These are phyloP conservation scores for Remersonia thermophila DNA, from an alignment of 2,329 filamentous ascomycete genomes.

Conservation along the genomic window DNA sequence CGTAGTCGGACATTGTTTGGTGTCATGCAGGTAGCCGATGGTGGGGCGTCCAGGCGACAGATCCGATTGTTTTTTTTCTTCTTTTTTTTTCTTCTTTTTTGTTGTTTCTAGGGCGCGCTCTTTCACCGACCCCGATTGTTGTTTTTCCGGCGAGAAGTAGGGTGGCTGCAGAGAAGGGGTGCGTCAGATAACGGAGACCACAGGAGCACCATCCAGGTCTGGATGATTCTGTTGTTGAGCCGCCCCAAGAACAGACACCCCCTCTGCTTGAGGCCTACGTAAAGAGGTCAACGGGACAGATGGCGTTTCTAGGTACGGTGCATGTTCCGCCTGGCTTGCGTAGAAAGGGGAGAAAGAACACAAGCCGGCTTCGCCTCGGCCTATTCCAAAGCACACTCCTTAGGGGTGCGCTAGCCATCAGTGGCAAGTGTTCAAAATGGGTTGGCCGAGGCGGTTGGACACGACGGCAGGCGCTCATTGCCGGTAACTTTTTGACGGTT, in stretches of 20 bases:
- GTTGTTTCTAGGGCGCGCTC: conserved; percentile 27
- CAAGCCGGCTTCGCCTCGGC: neutral
- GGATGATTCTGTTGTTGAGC: too few species aligned
- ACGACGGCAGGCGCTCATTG: conserved; percentile 10
- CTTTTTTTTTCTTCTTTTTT: too few species aligned
- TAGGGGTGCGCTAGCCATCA: neutral
- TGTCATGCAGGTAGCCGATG: conserved; percentile 29
- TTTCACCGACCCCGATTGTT: too few species aligned
- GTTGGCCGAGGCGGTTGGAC: conserved; percentile 10
- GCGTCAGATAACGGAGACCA: too few species aligned
- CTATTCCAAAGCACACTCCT: neutral
- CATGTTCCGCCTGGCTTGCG: neutral
- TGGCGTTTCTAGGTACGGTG: too few species aligned
- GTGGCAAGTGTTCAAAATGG: conserved; percentile 11
- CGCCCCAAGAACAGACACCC: too few species aligned
- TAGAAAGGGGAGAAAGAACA: conserved; percentile 2
- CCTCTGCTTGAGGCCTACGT: too few species aligned
- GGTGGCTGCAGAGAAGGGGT: too few species aligned
- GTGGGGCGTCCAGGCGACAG: conserved; percentile 23
- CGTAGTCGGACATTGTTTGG: conserved; percentile 23
- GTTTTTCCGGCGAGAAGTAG: too few species aligned
- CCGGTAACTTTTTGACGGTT: conserved; percentile 22
- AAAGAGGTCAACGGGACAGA: too few species aligned
- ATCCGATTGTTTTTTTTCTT: conserved; percentile 28
- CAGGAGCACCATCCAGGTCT: too few species aligned